Evolutionary conservation across 345 rosid species (phyloP).

Genomic region (Bruguiera parviflora): DNA sequence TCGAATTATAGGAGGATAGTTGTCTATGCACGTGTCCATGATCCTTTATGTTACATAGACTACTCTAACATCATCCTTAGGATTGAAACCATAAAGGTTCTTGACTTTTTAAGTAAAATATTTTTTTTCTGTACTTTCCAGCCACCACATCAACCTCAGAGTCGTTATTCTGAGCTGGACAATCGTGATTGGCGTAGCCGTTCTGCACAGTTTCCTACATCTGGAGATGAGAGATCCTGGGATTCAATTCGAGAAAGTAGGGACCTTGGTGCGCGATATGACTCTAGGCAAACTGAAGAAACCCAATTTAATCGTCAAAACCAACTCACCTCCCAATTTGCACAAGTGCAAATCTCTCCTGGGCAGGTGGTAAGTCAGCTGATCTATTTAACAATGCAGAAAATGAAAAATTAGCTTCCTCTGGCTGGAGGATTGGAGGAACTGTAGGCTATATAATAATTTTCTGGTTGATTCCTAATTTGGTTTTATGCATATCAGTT

Average conservation of each 20-base stretch:
- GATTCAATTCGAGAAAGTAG: slow-evolving; percentile 50
- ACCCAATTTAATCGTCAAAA: slow-evolving; percentile 50
- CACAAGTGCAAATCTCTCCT: slow-evolving; percentile 42
- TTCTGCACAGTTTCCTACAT: slow-evolving; percentile 44
- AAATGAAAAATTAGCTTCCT: too few relatives aligned
- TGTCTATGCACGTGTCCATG: neutral
- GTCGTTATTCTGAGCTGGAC: slow-evolving; percentile 74
- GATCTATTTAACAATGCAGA: too few relatives aligned
- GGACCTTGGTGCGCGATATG: slow-evolving; percentile 40
- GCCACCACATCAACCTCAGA: slow-evolving; percentile 49
- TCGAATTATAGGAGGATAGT: neutral
- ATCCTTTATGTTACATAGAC: neutral
- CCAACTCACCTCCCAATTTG: slow-evolving; percentile 44
- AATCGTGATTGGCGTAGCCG: slow-evolving; percentile 93
- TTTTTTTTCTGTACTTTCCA: slow-evolving; percentile 21
- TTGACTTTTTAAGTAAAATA: neutral
- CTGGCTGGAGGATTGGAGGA: too few relatives aligned
- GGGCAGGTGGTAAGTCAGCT: slow-evolving; percentile 44
- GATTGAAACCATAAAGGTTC: neutral
- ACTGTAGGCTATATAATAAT: too few relatives aligned
- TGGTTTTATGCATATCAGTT: slow-evolving; percentile 6
- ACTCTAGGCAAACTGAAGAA: slow-evolving; percentile 43
- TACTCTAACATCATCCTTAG: neutral
- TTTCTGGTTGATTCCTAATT: too few relatives aligned
- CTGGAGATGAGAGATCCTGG: slow-evolving; percentile 74